These are phyloP conservation scores for Panicum miliaceum DNA, from an alignment of 176 grass and related monocot genomes.

Conservation along the genomic window DNA sequence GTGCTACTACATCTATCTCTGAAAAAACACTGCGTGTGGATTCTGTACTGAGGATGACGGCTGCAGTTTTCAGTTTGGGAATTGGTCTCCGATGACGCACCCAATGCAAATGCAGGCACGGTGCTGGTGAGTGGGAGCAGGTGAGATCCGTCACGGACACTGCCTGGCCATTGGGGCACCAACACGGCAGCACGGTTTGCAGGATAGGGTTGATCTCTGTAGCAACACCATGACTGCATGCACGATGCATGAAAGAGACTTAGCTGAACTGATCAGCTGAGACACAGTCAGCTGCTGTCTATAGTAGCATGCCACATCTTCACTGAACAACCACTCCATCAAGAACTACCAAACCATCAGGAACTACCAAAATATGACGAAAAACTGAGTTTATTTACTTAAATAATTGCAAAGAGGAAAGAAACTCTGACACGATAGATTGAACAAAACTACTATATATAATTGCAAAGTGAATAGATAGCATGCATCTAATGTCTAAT, in stretches of 20 bases:
- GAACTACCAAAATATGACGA: not conserved
- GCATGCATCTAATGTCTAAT: no score
- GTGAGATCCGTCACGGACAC: conserved; percentile 25
- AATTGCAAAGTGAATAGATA: not conserved
- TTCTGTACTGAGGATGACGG: not conserved
- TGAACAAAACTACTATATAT: not conserved
- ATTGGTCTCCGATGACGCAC: conserved; percentile 34
- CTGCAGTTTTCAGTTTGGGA: conserved; percentile 31
- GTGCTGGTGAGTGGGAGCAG: conserved; percentile 29
- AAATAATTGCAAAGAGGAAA: not conserved
- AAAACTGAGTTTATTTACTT: not conserved
- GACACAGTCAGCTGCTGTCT: conserved; percentile 31
- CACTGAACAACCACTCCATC: conserved; percentile 49
- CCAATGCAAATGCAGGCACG: not conserved
- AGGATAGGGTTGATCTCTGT: conserved; percentile 22
- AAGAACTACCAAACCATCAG: conserved; percentile 18
- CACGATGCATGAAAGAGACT: not conserved
- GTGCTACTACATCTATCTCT: not conserved
- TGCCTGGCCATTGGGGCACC: conserved; percentile 17
- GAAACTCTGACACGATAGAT: not conserved
- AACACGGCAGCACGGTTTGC: not conserved
- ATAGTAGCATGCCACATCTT: not conserved
- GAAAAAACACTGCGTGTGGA: not conserved
- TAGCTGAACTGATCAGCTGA: not conserved
- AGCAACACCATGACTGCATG: conserved; percentile 17